Conservation (phyloP, 352 stramenopile species). For the Blastocystis sp. region DNA sequence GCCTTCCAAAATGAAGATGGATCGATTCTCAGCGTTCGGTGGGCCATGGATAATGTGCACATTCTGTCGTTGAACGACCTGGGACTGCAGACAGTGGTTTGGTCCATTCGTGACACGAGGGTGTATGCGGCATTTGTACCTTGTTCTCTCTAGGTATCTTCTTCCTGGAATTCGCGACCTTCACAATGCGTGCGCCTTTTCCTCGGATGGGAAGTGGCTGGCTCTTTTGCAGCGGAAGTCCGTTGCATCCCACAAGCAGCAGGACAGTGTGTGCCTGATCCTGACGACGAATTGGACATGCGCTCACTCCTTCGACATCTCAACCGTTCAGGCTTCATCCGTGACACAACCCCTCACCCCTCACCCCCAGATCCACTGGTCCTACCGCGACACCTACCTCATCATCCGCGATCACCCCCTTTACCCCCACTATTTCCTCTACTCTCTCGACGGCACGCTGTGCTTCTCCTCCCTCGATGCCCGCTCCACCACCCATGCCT, state of each 20-base stretch:
- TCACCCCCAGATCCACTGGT: conserved; percentile 19
- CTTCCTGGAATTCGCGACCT: conserved; percentile 44
- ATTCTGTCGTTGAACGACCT: conserved; percentile 34
- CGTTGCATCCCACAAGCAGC: background rate
- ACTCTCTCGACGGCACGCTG: conserved; percentile 7
- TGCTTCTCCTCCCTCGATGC: background rate
- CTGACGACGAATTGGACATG: conserved; percentile 23
- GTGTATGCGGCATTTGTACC: background rate
- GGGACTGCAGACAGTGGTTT: background rate
- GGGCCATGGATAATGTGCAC: conserved; percentile 31
- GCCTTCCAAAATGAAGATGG: conserved; percentile 26
- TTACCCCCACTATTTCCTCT: background rate
- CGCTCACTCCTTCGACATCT: background rate
- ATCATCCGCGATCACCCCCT: conserved; percentile 37
- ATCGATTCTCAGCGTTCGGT: conserved; percentile 17
- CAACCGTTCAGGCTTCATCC: background rate
- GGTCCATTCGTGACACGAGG: conserved; percentile 10
- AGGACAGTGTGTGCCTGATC: conserved; percentile 28
- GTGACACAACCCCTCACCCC: background rate
- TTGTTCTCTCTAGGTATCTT: background rate
- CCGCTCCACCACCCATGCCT: background rate
- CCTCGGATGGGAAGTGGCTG: conserved; percentile 53
- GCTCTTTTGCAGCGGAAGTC: conserved; percentile 13
- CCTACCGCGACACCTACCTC: conserved; percentile 13
- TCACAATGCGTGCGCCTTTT: conserved; percentile 19